Evolutionary conservation across 1,139 yeast genomes (phyloP).

Genomic region (Magnusiomyces fungicola): DNA sequence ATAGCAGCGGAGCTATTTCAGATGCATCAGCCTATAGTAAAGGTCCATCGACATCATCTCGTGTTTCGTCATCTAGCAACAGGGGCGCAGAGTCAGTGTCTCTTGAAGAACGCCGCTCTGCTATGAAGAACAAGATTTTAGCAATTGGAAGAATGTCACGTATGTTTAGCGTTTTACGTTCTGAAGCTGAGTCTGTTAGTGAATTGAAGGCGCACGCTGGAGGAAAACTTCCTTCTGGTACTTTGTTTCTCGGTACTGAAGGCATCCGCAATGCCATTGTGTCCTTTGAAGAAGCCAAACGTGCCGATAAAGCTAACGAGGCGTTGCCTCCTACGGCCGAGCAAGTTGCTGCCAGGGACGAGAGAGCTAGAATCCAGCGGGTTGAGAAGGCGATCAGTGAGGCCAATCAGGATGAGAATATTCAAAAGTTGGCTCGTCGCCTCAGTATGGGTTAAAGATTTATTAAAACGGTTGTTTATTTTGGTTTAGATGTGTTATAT

Average conservation of each 20-base stretch:
- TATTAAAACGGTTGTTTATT: background rate
- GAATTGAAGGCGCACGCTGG: slow-evolving; percentile 66
- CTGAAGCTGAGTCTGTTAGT: slow-evolving; percentile 82
- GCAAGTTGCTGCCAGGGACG: slow-evolving; percentile 44
- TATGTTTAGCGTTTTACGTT: slow-evolving; percentile 84
- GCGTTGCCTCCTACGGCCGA: slow-evolving; percentile 78
- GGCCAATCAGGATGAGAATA: slow-evolving; percentile 31
- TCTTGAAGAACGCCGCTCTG: slow-evolving; percentile 44
- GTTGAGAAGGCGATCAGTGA: slow-evolving; percentile 43
- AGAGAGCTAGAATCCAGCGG: slow-evolving; percentile 37
- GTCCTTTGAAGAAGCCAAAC: slow-evolving; percentile 77
- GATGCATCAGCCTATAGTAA: background rate
- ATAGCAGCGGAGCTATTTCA: background rate
- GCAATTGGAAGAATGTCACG: slow-evolving; percentile 94
- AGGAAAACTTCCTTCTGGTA: slow-evolving; percentile 78
- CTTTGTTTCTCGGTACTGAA: slow-evolving; percentile 73
- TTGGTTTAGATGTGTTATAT: background rate
- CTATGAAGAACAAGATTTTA: slow-evolving; percentile 78
- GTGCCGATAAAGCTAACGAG: slow-evolving; percentile 78
- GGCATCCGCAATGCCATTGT: slow-evolving; percentile 65
- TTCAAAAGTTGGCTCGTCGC: slow-evolving; percentile 32
- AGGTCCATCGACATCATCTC: background rate
- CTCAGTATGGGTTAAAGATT: slow-evolving; percentile 18
- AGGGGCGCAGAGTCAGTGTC: slow-evolving; percentile 6
- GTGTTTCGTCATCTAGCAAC: background rate